A percentile compares a stretch with the other conserved stretches of the same genome.
Conservation (phyloP, 805 yeast genomes). For the Saturnispora besseyi region DNA sequence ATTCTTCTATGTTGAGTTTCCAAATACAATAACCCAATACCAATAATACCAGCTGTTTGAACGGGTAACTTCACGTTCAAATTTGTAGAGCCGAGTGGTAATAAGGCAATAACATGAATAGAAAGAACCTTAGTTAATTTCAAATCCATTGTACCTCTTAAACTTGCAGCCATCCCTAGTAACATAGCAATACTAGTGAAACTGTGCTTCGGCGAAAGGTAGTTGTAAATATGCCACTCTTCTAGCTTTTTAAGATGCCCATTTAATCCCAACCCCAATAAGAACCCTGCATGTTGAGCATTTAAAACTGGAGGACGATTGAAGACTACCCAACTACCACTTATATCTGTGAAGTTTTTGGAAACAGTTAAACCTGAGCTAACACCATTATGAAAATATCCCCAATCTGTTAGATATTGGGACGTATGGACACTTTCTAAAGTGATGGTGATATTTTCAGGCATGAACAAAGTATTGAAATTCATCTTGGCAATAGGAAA, state of each 20-base stretch:
- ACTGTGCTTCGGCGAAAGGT: conserved; percentile 80
- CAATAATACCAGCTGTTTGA: conserved; percentile 86
- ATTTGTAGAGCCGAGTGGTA: conserved; percentile 88
- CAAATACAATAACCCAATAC: conserved; percentile 77
- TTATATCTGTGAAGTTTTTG: conserved; percentile 54
- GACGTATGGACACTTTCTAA: conserved; percentile 46
- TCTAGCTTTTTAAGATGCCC: conserved; percentile 79
- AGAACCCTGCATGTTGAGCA: conserved; percentile 89
- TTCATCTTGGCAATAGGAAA: conserved; percentile 73
- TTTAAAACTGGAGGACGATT: conserved; percentile 63
- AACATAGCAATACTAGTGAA: conserved; percentile 79
- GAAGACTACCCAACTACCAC: conserved; percentile 88
- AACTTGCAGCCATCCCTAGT: conserved; percentile 88
- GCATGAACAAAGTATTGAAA: conserved; percentile 54
- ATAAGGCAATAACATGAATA: conserved; percentile 83
- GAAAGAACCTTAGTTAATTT: conserved; percentile 84
- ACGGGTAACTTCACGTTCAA: conserved; percentile 74
- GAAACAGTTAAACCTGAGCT: conserved; percentile 74
- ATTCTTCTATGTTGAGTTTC: conserved; percentile 76
- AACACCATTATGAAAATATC: conserved; percentile 85
- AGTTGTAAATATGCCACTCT: conserved; percentile 95
- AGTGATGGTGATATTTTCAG: conserved; percentile 53
- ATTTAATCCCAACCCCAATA: conserved; percentile 85
- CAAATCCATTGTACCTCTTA: conserved; percentile 71
- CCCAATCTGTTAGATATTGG: conserved; percentile 59